These are phyloP conservation scores for Eucalyptus sp. DNA, from an alignment of 345 rosid species.

Conservation along the genomic window DNA sequence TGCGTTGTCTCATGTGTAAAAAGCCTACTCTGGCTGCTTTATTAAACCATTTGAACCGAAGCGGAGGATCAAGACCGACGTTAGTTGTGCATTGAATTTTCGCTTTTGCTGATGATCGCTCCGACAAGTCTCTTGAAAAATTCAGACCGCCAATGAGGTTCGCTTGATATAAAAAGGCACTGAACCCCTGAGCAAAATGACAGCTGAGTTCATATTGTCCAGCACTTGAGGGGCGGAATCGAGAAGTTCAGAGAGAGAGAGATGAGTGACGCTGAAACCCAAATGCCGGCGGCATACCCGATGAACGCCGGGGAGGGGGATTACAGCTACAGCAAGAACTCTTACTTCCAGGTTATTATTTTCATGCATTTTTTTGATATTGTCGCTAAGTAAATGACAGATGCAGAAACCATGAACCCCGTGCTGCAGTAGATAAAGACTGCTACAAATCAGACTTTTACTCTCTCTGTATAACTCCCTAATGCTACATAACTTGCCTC, in stretches of 20 bases:
- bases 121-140: neutral
- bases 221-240: neutral
- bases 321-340: conserved; percentile 3
- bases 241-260: neutral
- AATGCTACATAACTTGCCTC: neutral
- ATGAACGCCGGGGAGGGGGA: conserved; percentile 7
- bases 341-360: neutral
- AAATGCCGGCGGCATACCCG: neutral
- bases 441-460: neutral
- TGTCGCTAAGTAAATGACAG: neutral
- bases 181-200: neutral
- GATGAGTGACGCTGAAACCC: neutral
- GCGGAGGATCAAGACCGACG: neutral
- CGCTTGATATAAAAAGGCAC: neutral
- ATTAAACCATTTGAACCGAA: neutral
- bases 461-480: neutral
- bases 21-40: neutral
- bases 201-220: neutral
- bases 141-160: neutral
- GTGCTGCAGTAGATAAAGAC: neutral
- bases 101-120: neutral
- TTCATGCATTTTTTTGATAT: neutral
- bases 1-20: neutral
- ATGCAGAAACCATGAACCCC: neutral
- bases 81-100: neutral